Evolutionary conservation across 148 eudicot species (phyloP), one percentile per base, ranked within the genome.

Genomic region (Rhododendron vialii): DNA sequence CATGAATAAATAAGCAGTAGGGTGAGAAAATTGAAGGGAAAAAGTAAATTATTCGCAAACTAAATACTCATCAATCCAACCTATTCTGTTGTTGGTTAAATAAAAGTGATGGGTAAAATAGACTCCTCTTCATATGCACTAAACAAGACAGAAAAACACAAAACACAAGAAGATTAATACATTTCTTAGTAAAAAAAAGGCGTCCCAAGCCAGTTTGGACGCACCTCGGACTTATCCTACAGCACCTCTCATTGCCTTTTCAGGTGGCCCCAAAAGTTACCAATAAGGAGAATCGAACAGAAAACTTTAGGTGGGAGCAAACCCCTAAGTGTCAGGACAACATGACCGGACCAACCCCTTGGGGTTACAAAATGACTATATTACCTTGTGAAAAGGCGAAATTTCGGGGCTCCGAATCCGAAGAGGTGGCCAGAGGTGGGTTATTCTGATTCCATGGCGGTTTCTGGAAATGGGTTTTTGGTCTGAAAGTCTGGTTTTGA

Each of bases 401-500:
- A 89, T 87, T 51, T 57, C 88, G 87, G 69, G 84, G 24, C 79
- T 90, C 86, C 48, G 67, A 13, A 63, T 90, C 88, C 65, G 94
- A 88, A 30, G 91, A 85, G 86, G 91, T 78, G 78, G 94, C 87
- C 83, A 86, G 85, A 85, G 74, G 71, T 5, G 71, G 86, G 84
- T 87, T 90, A 45, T 78, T 82, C 18, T 86, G 89, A 84, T 90
- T 89, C 89, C 85, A 67, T 24, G 87, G 61, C 76, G 88, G 87
- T 88, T 90, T 94, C 47, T 88, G 90, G 57, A 91, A 86, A 74
- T 93, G 94, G 90, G 93, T 77, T 83, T 88, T 92, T 53, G 91
- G 67, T 85, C 83, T 63, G 26, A 93, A 88, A 84, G 63, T 89
- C 13, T 92, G 95, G 87, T 89, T 89, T 88, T 91, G 94, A 79